phyloP scores from a whole-genome alignment of 116 monocot genomes.

The Iris pallida region DNA sequence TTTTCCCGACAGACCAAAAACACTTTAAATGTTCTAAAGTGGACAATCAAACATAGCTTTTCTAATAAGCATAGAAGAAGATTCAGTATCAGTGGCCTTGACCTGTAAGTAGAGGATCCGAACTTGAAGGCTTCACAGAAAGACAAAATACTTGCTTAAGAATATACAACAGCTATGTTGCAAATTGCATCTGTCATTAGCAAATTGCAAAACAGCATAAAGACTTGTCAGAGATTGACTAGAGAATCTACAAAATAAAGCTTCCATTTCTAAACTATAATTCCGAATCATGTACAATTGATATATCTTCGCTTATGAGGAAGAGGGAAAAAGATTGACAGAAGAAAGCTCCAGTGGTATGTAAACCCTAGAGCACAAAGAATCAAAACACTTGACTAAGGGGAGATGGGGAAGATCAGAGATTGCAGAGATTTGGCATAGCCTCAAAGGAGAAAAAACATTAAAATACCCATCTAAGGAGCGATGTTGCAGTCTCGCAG shows the following conservation, averaged over 20 bases:
- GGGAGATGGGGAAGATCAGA: not conserved
- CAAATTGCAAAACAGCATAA: no score
- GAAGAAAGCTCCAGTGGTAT: slow-evolving; percentile 1
- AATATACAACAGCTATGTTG: no score
- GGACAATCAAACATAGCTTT: no score
- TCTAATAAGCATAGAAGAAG: no score
- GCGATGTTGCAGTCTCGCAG: slow-evolving; percentile 51
- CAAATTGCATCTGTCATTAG: no score
- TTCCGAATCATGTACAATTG: slow-evolving; percentile 15
- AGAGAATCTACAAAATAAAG: slow-evolving; percentile 1
- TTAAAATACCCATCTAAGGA: slow-evolving; percentile 18
- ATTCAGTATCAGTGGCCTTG: no score
- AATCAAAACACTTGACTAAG: slow-evolving; percentile 8
- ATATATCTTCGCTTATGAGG: not conserved
- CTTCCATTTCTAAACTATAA: slow-evolving; percentile 4
- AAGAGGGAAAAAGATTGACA: not conserved
- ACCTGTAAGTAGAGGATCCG: no score
- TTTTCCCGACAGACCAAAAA: no score
- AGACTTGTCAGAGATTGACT: not conserved
- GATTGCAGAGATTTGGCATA: not conserved
- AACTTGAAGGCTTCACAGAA: no score
- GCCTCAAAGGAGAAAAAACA: not conserved
- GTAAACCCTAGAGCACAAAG: slow-evolving; percentile 2
- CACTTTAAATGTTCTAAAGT: no score
- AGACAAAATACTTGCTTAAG: no score